Conservation (phyloP, 2,329 filamentous ascomycete genomes). For the Epichloe gansuensis region DNA sequence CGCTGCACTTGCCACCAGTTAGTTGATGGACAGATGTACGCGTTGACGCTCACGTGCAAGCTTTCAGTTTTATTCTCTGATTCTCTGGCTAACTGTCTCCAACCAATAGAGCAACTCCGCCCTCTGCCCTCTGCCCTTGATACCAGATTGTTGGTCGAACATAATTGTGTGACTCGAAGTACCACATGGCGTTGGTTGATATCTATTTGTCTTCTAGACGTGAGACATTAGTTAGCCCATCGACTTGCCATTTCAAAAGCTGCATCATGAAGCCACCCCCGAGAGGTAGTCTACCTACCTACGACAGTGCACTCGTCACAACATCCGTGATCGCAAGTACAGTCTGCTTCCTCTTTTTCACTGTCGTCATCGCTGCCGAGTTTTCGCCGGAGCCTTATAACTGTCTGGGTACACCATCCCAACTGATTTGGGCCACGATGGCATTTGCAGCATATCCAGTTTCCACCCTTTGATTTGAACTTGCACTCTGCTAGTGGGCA, state of each 20-base stretch:
- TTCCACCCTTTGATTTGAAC: slow-evolving; percentile 35
- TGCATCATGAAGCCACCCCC: background rate
- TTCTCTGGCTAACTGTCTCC: too few relatives aligned
- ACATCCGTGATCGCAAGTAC: slow-evolving; percentile 40
- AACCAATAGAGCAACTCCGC: too few relatives aligned
- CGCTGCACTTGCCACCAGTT: too few relatives aligned
- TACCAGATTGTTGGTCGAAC: too few relatives aligned
- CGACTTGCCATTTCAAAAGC: background rate
- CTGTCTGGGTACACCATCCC: slow-evolving; percentile 38
- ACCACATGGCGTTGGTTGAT: background rate
- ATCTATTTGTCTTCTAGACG: background rate
- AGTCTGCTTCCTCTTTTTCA: slow-evolving; percentile 24
- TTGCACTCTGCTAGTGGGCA: slow-evolving; percentile 41
- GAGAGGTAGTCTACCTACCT: slow-evolving; percentile 20
- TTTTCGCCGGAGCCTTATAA: slow-evolving; percentile 19
- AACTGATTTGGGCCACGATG: slow-evolving; percentile 36
- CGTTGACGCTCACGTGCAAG: too few relatives aligned
- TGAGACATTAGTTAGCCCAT: background rate
- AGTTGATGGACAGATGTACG: too few relatives aligned
- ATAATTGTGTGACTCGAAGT: too few relatives aligned
- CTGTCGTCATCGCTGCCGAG: slow-evolving; percentile 14
- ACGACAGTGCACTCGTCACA: slow-evolving; percentile 35
- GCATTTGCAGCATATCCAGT: slow-evolving; percentile 44
- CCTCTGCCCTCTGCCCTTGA: too few relatives aligned
- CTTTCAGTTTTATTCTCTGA: too few relatives aligned